A percentile compares a stretch with the other conserved stretches of the same genome.
Conservation (phyloP, 257 asterid genomes). For the Schizonepeta tenuifolia region DNA sequence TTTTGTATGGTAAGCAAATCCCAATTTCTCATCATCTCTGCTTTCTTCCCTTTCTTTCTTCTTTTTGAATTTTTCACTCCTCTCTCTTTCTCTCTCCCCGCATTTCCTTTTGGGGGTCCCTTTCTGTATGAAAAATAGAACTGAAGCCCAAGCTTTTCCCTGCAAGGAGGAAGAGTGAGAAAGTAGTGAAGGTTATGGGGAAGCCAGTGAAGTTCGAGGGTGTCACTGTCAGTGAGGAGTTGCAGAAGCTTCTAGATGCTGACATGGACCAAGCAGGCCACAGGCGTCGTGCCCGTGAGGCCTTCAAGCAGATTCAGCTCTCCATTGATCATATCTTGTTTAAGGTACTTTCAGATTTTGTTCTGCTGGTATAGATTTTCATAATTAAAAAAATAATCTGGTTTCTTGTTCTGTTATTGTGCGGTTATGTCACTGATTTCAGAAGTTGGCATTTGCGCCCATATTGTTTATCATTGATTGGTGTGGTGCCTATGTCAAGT, state of each 20-base stretch:
- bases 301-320: constrained; percentile 79
- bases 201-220: constrained; percentile 57
- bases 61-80: background rate
- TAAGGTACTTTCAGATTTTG: constrained; percentile 52
- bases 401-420: no score
- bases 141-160: constrained; percentile 25
- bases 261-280: constrained; percentile 77
- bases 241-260: constrained; percentile 69
- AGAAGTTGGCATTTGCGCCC: background rate
- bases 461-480: background rate
- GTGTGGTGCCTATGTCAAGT: background rate
- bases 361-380: background rate
- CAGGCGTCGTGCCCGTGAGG: constrained; percentile 88
- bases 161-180: constrained; percentile 16
- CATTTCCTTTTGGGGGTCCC: background rate
- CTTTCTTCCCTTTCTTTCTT: background rate
- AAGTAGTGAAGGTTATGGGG: constrained; percentile 46
- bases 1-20: constrained; percentile 12
- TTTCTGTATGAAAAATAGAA: constrained; percentile 15
- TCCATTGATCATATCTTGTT: constrained; percentile 87
- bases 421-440: background rate
- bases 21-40: background rate
- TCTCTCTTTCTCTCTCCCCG: background rate
- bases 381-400: background rate
- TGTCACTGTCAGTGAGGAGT: constrained; percentile 51